Percentiles rank a stretch among this genome's conserved stretches.
phyloP scores from a whole-genome alignment of 108 stramenopile species.

The Nitzschia inconspicua region DNA sequence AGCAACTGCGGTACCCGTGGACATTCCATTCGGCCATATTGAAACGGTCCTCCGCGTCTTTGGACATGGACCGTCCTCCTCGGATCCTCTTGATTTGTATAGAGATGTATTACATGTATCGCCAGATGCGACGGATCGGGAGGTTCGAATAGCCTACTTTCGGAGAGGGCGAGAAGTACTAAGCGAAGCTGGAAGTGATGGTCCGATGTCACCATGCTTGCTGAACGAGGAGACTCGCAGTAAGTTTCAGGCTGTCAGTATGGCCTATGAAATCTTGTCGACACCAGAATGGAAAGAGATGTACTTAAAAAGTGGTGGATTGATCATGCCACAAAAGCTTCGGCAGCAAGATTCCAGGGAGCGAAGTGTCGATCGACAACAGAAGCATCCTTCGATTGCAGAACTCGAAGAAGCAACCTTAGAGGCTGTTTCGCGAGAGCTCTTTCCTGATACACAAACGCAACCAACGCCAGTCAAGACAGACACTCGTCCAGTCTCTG shows the following conservation, averaged over 20 bases:
- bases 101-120: slow-evolving; percentile 21
- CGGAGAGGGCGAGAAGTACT: slow-evolving; percentile 39
- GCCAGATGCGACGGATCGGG: slow-evolving; percentile 21
- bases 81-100: slow-evolving; percentile 10
- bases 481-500: too few species aligned
- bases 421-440: too few species aligned
- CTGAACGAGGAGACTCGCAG: slow-evolving; percentile 11
- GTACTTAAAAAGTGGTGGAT: slow-evolving; percentile 24
- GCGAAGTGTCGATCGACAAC: too few species aligned
- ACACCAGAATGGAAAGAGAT: slow-evolving; percentile 28
- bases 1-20: not conserved
- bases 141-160: slow-evolving; percentile 73
- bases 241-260: slow-evolving; percentile 41
- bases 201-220: not conserved
- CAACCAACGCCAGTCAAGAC: too few species aligned
- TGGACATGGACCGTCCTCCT: slow-evolving; percentile 1
- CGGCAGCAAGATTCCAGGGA: too few species aligned
- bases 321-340: too few species aligned
- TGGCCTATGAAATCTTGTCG: slow-evolving; percentile 48
- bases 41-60: slow-evolving; percentile 8
- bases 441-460: too few species aligned
- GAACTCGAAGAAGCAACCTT: too few species aligned
- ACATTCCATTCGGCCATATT: slow-evolving; percentile 13
- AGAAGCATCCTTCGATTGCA: too few species aligned
- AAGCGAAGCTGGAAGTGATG: slow-evolving; percentile 1